Percentiles rank a stretch among this genome's conserved stretches.
Conservation (phyloP, 2,329 filamentous ascomycete genomes). For the Fusarium abutilonis region DNA sequence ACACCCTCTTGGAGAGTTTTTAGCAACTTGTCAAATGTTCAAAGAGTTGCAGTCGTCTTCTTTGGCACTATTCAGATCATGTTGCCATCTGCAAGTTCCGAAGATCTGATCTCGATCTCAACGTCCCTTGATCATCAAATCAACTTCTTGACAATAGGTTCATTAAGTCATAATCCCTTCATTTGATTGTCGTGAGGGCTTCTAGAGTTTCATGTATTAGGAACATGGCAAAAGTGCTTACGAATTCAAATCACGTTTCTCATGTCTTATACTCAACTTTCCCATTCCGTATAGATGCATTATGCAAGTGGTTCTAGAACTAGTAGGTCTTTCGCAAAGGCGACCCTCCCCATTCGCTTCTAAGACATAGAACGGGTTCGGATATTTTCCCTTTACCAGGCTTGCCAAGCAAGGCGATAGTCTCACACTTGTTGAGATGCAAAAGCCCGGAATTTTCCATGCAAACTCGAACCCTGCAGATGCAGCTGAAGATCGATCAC, state of each 20-base stretch:
- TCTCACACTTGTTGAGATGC: not conserved
- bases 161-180: not conserved
- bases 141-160: not conserved
- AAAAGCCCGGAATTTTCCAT: not conserved
- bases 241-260: not conserved
- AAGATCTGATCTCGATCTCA: not conserved
- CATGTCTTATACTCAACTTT: not conserved
- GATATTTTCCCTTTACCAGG: not conserved
- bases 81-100: not conserved
- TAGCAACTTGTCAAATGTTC: not conserved
- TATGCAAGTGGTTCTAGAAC: conserved; percentile 7
- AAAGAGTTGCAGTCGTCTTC: too few relatives aligned
- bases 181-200: too few relatives aligned
- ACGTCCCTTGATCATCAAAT: not conserved
- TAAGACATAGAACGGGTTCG: not conserved
- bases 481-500: not conserved
- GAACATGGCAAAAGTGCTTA: not conserved
- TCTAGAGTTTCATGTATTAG: not conserved
- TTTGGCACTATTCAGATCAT: not conserved
- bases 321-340: not conserved
- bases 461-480: not conserved
- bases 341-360: too few relatives aligned
- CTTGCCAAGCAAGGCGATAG: not conserved
- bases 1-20: not conserved
- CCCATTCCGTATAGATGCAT: not conserved